phyloP scores from a whole-genome alignment of 768 basidiomycete genomes.

The Phaffia australis region DNA sequence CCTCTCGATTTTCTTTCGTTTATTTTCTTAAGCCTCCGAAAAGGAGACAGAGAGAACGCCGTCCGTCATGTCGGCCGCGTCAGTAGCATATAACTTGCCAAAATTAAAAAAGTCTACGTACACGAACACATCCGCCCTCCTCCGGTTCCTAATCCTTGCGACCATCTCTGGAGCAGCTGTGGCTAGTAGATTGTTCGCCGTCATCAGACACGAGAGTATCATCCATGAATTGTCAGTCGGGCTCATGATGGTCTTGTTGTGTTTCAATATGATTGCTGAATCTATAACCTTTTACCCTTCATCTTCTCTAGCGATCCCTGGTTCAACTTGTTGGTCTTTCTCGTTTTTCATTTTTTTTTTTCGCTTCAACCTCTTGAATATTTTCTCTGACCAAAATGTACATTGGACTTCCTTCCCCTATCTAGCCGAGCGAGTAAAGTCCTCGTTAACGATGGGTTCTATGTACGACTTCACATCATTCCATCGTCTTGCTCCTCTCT shows the following conservation, averaged over 20 bases:
- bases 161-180: conserved; percentile 91
- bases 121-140: conserved; percentile 74
- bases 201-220: conserved; percentile 96
- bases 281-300: conserved; percentile 5
- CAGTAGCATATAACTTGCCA: conserved; percentile 35
- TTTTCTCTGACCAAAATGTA: not conserved
- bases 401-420: conserved; percentile 6
- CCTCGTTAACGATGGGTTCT: conserved; percentile 84
- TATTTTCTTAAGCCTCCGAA: no score
- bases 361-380: conserved; percentile 27
- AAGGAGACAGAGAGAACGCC: no score
- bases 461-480: conserved; percentile 48
- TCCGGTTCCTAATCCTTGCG: conserved; percentile 78
- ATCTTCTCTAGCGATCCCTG: conserved; percentile 65
- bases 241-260: not conserved
- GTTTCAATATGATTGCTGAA: not conserved
- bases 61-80: not conserved
- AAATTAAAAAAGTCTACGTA: conserved; percentile 46
- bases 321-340: conserved; percentile 84
- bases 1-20: no score
- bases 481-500: not conserved
- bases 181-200: conserved; percentile 90
- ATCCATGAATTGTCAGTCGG: conserved; percentile 94
- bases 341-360: conserved; percentile 6
- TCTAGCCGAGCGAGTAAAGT: conserved; percentile 82